Base-by-base conservation (phyloP, 192 early-diverging fungal species). In the Coemansia sp. region DNA sequence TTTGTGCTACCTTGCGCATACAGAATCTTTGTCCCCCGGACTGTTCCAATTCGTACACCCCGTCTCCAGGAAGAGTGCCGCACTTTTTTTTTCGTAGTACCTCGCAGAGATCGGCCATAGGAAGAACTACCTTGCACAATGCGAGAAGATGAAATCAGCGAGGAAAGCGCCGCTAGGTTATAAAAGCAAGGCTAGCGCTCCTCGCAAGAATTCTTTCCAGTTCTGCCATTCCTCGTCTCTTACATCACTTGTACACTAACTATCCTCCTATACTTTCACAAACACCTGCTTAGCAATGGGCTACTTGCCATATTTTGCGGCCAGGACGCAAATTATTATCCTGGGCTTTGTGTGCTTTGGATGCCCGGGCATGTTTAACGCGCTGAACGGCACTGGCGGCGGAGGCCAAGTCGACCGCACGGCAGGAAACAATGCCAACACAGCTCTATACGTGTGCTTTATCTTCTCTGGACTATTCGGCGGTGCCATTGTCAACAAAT, bases 341-440 rank as follows among this genome's bases (percentile, higher is more conserved):
- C 79, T 90, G 50, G 87, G 89, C 60, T 85, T 93, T 53, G 85
- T 93, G 41, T 91, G 90, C 73, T 93, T 92, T 82, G 85, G 87
- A 50, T 90, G 91, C 63, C 91, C 91, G 9, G 91, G 91, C 62
- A 92, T 93, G 90, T 93, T 88, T 64, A 92, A 92, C 34, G 89
- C 90, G 23, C 69, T 91, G 41, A 84, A 82, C 74, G 80, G 87
- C 2, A 78, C 89, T 73, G 90, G 90, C 55, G 90, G 87, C 61
- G 89, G 84, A 21, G 91, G 92, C n/a, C 87, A 89, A 69, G 62
- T 88, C 23, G 79, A 85, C 70, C 81, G 78, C n/a, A 84, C 77
- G 7, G 84, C 87, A 38, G 87, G 85, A 29, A 86, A 90, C 79
- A 87, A 92, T 64, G 92, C 89, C 73, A 90, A 89, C 75, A 90